Base-by-base conservation (phyloP, 129 eudicot genomes). In the Pulicaria dysenterica region DNA sequence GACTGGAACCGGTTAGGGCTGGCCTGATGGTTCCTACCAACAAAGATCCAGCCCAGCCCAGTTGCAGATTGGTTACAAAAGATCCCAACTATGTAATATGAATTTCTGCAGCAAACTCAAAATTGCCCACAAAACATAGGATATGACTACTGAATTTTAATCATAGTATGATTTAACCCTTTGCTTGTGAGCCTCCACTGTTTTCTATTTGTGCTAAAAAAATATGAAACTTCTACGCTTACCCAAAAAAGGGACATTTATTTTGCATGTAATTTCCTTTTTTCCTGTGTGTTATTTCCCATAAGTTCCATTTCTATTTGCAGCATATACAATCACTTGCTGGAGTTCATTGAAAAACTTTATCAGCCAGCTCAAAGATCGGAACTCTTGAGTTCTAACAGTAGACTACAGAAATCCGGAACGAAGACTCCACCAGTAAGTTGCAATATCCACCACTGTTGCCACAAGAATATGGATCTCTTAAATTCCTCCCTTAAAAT, bases 311-410 rank as follows among this genome's bases (percentile, higher is more conserved):
- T 37, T 8, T 61, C 7, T 10, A 5, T 78, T 49, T 81, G 79
- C 89, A 92, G 98, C 79, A 92, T 87, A 38, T 92, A 92, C 77
- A 89, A 87, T 69, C 85, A 89, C 77, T 31, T 81, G 67, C 69
- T 54, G 75, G 91, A 83, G 67, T 79, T 92, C 48, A 67, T 84
- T 68, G 66, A 73, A 48, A 89, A 83, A 70, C 79, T 87, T 48
- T 69, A 78, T 73, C 73, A 74, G 40, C 74, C 81, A 60, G 65
- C 77, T 4, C 65, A 74, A 72, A 83, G 85, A 79, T 37, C 81
- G n/a, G 77, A 60, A 64, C 17, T 41, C 58, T 42, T 64, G 42
- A 58, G 54, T 55, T 46, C 64, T 38, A 58, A 19, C 45, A 79
- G 51, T 40, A 72, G 74, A 63, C 64, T 57, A 31, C 83, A 72